Base-by-base conservation (phyloP, 106 monocot species). In the Hemerocallis citrina region DNA sequence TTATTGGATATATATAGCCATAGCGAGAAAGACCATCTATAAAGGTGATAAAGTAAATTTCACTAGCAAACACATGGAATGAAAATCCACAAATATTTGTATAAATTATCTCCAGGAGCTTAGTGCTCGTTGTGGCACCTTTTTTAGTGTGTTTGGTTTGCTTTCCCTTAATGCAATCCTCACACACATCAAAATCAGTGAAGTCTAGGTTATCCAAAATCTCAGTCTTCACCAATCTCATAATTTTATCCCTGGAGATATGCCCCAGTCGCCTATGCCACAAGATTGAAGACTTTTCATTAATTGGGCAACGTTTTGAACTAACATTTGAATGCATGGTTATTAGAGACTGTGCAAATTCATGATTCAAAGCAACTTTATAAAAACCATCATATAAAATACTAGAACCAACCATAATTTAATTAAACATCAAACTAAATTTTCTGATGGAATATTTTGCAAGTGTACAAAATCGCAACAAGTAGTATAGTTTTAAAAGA, bases 221-320 rank as follows among this genome's bases (percentile, higher is more conserved):
- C 27, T 64, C 34, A 47, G 55, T 46, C 21, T 45, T 57, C 11
- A 73, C 34, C 19, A 73, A 65, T 34, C 32, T 55, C 2, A 32
- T 15, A 10, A 65, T 45, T 65, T 65, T 57, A 36, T 65, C 62
- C 31, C 27, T 73, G 20, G 72, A 73, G 20, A 63, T 55, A 28
- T 63, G 40, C 37, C 62, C 52, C 24, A 52, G 17, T 13, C 52
- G 3, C 25, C 25, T 52, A 7, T 52, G 52, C 52, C 52, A 52
- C 28, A 52, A 21, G 52, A 13, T 23, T 23, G 52, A 23, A 3
- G 9, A 52, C 4, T 2, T 7, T 29, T 52, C 52, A 52, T 25
- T 27, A 2, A 14, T 2, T 27, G 25, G 25, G 6, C 52, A n/a
- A 6, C 52, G 52, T 23, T 52, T 52, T 23, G 28, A 23, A 24